A percentile compares a stretch with the other conserved stretches of the same genome.
Evolutionary conservation across 1,139 yeast species (phyloP).

Genomic region (Kodamaea sp.): DNA sequence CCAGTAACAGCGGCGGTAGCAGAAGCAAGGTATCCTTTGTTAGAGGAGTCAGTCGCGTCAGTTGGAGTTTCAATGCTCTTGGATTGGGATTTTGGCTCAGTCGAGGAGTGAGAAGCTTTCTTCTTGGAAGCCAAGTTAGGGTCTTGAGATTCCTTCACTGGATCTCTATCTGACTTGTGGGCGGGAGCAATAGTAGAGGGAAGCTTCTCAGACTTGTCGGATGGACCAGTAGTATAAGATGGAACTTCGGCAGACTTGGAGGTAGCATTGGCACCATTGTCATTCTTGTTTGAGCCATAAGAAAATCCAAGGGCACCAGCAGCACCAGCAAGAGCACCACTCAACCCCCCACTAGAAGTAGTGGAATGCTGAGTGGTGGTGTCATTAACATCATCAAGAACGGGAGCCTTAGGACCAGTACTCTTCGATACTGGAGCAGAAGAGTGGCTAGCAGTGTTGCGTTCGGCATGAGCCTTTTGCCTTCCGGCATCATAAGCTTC

Average conservation of each 20-base stretch:
- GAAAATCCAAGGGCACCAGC: slow-evolving; percentile 15
- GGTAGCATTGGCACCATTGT: background rate
- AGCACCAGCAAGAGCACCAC: slow-evolving; percentile 11
- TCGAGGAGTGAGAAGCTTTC: background rate
- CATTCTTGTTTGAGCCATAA: slow-evolving; percentile 2
- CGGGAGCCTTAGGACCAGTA: slow-evolving; percentile 1
- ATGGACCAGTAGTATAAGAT: slow-evolving; percentile 12
- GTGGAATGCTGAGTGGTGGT: slow-evolving; percentile 1
- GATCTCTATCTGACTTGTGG: background rate
- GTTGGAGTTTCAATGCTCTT: background rate
- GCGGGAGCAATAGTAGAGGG: too few relatives aligned
- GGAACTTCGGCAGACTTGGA: slow-evolving; percentile 13
- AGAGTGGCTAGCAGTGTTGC: slow-evolving; percentile 1
- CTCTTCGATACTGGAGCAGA: slow-evolving; percentile 1
- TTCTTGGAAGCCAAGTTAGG: background rate
- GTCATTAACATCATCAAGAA: slow-evolving; percentile 7
- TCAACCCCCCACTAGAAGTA: slow-evolving; percentile 4
- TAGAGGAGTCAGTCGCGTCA: slow-evolving; percentile 1
- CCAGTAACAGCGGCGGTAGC: slow-evolving; percentile 16
- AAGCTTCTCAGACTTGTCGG: slow-evolving; percentile 5
- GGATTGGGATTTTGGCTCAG: background rate
- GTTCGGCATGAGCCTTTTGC: slow-evolving; percentile 8
- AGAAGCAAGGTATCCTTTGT: slow-evolving; percentile 6
- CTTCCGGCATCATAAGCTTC: slow-evolving; percentile 20
- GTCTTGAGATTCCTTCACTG: background rate